These are phyloP conservation scores for Cyberlindnera petersonii DNA, from an alignment of 805 yeast genomes.

Conservation along the genomic window DNA sequence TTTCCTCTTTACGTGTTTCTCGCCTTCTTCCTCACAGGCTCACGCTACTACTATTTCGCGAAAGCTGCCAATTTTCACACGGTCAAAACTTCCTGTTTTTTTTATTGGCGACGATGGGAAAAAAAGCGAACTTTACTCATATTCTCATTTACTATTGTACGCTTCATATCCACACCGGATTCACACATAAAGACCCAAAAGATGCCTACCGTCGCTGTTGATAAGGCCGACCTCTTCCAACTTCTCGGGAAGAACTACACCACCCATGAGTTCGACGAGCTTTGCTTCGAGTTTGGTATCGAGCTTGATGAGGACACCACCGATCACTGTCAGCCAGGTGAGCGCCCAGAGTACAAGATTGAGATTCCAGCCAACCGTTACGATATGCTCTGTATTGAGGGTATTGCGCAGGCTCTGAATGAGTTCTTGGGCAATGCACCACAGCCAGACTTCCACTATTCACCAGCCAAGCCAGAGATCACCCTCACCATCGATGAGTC, in stretches of 20 bases:
- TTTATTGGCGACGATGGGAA: neutral
- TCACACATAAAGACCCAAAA: neutral
- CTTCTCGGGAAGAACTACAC: constrained; percentile 69
- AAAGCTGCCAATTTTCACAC: too few species aligned
- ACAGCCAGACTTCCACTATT: constrained; percentile 64
- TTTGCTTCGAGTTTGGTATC: constrained; percentile 95
- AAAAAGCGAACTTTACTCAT: neutral
- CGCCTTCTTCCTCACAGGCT: too few species aligned
- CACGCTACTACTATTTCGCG: too few species aligned
- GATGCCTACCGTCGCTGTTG: constrained; percentile 97
- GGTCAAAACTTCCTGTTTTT: too few species aligned
- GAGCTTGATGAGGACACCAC: constrained; percentile 98
- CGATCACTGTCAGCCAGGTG: constrained; percentile 64
- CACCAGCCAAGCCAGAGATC: constrained; percentile 56
- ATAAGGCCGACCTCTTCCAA: constrained; percentile 85
- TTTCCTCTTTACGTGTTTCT: too few species aligned
- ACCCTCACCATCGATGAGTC: constrained; percentile 72
- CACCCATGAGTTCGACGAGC: constrained; percentile 91
- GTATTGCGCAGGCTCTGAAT: constrained; percentile 91
- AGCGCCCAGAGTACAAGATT: constrained; percentile 94
- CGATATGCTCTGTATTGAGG: constrained; percentile 97
- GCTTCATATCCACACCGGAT: neutral
- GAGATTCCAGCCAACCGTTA: constrained; percentile 98
- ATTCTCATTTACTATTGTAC: neutral
- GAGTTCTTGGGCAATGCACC: constrained; percentile 72